Percentiles rank a stretch among this genome's conserved stretches.
phyloP scores from a whole-genome alignment of 352 stramenopile species.

The Globisporangium solare region DNA sequence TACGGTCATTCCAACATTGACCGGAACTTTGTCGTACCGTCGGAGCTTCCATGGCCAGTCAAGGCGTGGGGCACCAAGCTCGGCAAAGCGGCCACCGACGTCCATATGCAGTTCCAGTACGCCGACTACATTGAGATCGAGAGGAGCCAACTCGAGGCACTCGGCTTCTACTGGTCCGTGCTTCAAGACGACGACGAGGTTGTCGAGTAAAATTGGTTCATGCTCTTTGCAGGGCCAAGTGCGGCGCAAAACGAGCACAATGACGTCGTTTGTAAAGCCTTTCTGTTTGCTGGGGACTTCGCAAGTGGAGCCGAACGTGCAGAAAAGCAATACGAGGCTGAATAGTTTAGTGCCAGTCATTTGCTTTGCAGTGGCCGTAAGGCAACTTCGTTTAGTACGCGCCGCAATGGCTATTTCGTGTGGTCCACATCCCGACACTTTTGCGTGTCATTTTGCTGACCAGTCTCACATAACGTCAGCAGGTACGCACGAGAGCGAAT shows the following conservation, averaged over 20 bases:
- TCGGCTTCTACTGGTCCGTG: conserved; percentile 46
- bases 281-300: too few relatives aligned
- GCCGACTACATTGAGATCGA: conserved; percentile 54
- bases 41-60: conserved; percentile 31
- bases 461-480: too few relatives aligned
- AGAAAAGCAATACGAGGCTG: too few relatives aligned
- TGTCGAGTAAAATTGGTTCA: too few relatives aligned
- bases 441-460: too few relatives aligned
- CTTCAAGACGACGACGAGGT: conserved; percentile 1
- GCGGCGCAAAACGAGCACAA: not conserved
- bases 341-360: too few relatives aligned
- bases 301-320: too few relatives aligned
- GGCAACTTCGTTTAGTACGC: too few relatives aligned
- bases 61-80: conserved; percentile 30
- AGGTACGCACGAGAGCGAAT: not conserved
- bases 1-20: conserved; percentile 31
- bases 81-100: conserved; percentile 25
- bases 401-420: too few relatives aligned
- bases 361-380: too few relatives aligned
- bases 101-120: conserved; percentile 21
- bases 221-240: conserved; percentile 1
- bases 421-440: not conserved
- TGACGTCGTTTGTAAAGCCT: too few relatives aligned
- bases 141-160: conserved; percentile 30
- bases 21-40: conserved; percentile 46